phyloP scores from a whole-genome alignment of 2,329 filamentous ascomycete species.

The Aspergillus pseudoglaucus region DNA sequence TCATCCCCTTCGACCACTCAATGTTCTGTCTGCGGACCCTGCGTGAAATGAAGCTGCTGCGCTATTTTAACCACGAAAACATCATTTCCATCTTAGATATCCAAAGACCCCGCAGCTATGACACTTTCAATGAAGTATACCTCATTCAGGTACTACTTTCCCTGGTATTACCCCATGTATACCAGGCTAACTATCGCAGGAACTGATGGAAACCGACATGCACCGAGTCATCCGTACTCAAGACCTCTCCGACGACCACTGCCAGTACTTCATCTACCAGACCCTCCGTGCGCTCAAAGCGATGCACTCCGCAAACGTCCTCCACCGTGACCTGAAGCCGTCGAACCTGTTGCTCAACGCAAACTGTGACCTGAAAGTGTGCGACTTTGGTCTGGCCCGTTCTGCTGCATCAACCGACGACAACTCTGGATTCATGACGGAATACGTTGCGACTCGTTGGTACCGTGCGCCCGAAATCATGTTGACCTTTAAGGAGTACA shows the following conservation, averaged over 20 bases:
- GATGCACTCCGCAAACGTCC: constrained; percentile 98
- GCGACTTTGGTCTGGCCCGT: constrained; percentile 92
- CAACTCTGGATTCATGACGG: constrained; percentile 99
- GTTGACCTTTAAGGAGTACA: constrained; percentile 99
- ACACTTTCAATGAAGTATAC: constrained; percentile 95
- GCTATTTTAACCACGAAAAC: constrained; percentile 99
- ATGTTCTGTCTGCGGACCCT: constrained; percentile 97
- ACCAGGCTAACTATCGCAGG: constrained; percentile 46
- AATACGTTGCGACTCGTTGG: constrained; percentile 99
- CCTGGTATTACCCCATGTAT: not conserved
- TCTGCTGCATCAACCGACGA: constrained; percentile 96
- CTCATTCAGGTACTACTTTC: constrained; percentile 71
- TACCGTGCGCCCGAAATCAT: constrained; percentile 99
- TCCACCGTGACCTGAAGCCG: constrained; percentile 94
- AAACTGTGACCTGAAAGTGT: constrained; percentile 98
- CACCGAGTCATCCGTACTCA: constrained; percentile 97
- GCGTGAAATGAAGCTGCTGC: constrained; percentile 96
- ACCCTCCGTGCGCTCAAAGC: constrained; percentile 95
- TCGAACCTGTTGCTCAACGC: constrained; percentile 95
- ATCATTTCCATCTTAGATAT: constrained; percentile 99
- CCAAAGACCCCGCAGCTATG: constrained; percentile 93
- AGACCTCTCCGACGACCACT: constrained; percentile 97
- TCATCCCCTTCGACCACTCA: constrained; percentile 96
- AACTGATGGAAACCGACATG: constrained; percentile 99
- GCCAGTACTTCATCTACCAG: constrained; percentile 99